Percentiles rank a stretch among this genome's conserved stretches.
phyloP scores from a whole-genome alignment of 108 stramenopile genomes.

The Conticribra weissflogii region DNA sequence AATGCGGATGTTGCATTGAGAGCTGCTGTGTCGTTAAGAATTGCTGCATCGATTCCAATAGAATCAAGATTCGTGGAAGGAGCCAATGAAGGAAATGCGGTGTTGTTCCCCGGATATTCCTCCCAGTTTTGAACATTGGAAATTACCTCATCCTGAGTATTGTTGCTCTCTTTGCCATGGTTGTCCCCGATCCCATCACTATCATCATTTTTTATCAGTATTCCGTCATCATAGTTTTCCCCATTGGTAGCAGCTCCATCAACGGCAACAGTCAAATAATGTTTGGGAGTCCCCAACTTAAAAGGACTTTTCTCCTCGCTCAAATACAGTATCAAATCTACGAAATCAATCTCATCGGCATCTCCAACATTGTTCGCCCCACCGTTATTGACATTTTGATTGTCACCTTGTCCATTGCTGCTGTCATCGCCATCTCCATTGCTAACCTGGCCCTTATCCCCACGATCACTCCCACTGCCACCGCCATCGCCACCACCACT shows the following conservation, averaged over 20 bases:
- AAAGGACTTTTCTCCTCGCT: background rate
- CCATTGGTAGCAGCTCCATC: background rate
- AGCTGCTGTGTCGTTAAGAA: no score
- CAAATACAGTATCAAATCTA: background rate
- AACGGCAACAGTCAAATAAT: slow-evolving; percentile 2
- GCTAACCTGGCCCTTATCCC: background rate
- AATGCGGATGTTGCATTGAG: no score
- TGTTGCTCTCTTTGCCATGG: no score
- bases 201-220: no score
- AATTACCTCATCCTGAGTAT: no score
- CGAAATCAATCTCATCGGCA: background rate
- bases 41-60: no score
- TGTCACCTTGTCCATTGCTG: background rate
- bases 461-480: background rate
- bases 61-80: no score
- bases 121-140: no score
- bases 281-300: slow-evolving; percentile 2
- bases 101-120: no score
- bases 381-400: background rate
- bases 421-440: background rate
- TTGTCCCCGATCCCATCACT: no score
- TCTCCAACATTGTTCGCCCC: background rate
- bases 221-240: background rate
- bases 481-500: background rate
- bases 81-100: no score